Evolutionary conservation across 805 yeast genomes (phyloP), one percentile per base, ranked within the genome.

Genomic region (Cyberlindnera saturnus): DNA sequence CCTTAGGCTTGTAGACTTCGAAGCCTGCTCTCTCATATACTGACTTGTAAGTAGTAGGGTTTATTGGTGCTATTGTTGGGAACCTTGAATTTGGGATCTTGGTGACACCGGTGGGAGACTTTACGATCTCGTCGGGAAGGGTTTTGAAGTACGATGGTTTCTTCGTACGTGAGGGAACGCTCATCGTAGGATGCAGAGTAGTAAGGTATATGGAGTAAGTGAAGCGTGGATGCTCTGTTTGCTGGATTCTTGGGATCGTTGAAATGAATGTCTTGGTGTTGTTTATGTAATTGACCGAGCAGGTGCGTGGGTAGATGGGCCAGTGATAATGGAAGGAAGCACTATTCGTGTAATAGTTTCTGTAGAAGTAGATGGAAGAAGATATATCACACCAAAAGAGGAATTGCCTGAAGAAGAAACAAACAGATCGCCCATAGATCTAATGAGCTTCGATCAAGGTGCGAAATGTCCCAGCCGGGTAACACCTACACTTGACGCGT

Each of bases 1-100:
- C 30, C 14, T 38, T 18, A 2, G 60, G 62, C 36, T 58, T 70
- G 46, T 67, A 69, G 10, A 75, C 76, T 19, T 85, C 93, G 54
- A 86, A 86, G 0, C 95, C 95, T 0, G 93, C 93, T 51, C 93
- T 65, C 58, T 86, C 93, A 61, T 83, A 78, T 3, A 84, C 93
- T 2, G 89, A 81, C 51, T 72, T 71, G 53, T 80, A 82, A 26
- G 79, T 65, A 13, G 33, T 35, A 6, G 47, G 42, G 38, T 73
- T 79, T 32, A 75, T 74, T 0, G 83, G 77, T 42, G 78, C 79
- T 47, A 86, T 63, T 0, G 87, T 83, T 2, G 95, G 95, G 51
- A 85, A 86, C 1, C 73, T 68, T n/a, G 69, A 63, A 41, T 65
- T 67, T 23, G 65, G 62, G 41, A 67, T 59, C 45, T 56, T 49